Evolutionary conservation across 2,329 filamentous ascomycete genomes (phyloP), one percentile per base, ranked within the genome.

Genomic region (Lasiodiplodia sp.): DNA sequence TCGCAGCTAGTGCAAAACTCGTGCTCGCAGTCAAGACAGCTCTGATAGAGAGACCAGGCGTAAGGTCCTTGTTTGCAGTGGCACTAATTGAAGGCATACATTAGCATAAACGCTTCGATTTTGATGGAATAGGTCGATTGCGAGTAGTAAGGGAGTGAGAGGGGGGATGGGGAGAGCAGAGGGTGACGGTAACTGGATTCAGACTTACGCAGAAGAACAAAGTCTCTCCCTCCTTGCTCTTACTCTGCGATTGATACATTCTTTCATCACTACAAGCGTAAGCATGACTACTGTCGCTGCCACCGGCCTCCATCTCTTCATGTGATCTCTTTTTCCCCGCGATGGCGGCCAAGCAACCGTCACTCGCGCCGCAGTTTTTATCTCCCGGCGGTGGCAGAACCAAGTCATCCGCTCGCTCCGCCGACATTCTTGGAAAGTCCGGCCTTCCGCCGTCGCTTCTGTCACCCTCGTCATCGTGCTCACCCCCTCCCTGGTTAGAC

Each of bases 181-280:
- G 28, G 21, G 21, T 6, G 37, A 4, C 14, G 21, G 38, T 14
- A 14, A 44, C 18, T 11, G 37, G 38, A 28, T 18, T 2, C 4
- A n/a, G 14, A 66, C 69, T 66, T 62, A 70, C 69, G 55, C 69
- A 70, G n/a, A 40, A 70, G 28, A 58, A 57, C 34, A 69, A 16
- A 16, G 25, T 66, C 31, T 58, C 58, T 21, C n/a, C 55, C 31
- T 52, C 37, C 31, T 25, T 69, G 6, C 14, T 25, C 49, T 63
- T 69, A 25, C 23, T 18, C 44, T 18, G 47, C 67, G 53, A 52
- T 31, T 25, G 28, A 8, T 8, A 34, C 34, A 51, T 16, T 31
- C 18, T n/a, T n/a, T 47, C 40, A 47, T 47, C 40, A 47, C 18
- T 12, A n/a, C n/a, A 18, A 47, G 57, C n/a, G 6, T 31, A 18